phyloP scores from a whole-genome alignment of 306 rosid species.

The Biancaea sappan region DNA sequence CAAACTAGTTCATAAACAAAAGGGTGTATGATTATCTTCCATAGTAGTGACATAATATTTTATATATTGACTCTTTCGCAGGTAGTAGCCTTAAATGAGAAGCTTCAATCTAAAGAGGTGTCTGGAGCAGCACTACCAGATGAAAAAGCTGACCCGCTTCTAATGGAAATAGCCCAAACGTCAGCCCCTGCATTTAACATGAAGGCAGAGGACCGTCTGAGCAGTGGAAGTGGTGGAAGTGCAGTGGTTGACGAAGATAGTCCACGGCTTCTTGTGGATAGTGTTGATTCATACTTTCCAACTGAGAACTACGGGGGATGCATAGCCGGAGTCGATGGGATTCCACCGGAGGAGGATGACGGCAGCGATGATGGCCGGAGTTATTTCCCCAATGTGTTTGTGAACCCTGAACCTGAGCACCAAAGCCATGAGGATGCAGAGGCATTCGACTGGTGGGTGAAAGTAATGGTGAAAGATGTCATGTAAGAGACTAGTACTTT shows the following conservation, averaged over 20 bases:
- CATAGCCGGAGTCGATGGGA: conserved; percentile 37
- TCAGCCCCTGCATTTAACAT: conserved; percentile 27
- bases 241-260: conserved; percentile 81
- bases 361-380: conserved; percentile 67
- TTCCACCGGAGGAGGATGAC: conserved; percentile 69
- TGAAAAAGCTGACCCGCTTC: conserved; percentile 46
- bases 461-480: neutral
- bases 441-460: conserved; percentile 72
- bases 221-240: conserved; percentile 81
- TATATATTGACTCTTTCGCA: conserved; percentile 43
- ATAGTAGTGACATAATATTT: neutral
- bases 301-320: conserved; percentile 57
- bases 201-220: conserved; percentile 80
- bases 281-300: conserved; percentile 77
- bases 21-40: neutral
- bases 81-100: conserved; percentile 77
- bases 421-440: conserved; percentile 62
- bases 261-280: conserved; percentile 72
- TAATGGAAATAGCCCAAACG: conserved; percentile 37
- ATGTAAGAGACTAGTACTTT: conserved; percentile 2
- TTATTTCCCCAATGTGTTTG: conserved; percentile 68
- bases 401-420: conserved; percentile 44
- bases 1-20: conserved; percentile 33
- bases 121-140: conserved; percentile 44
- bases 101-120: conserved; percentile 66